phyloP scores from a whole-genome alignment of 345 rosid species.

The Noccaea bulbosa region DNA sequence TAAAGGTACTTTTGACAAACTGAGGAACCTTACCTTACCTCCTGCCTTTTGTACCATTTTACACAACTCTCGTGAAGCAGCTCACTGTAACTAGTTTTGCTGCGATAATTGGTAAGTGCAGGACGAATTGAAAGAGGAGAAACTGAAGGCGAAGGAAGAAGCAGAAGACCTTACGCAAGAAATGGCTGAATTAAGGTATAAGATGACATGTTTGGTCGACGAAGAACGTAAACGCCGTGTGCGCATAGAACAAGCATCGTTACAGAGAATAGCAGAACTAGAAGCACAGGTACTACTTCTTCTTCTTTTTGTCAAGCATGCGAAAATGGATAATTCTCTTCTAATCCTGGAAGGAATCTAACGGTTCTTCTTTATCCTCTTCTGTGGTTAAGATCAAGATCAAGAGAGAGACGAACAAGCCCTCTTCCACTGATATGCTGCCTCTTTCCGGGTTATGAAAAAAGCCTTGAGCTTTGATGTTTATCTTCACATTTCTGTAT shows the following conservation, averaged over 20 bases:
- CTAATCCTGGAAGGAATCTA: neutral
- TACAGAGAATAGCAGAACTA: constrained; percentile 84
- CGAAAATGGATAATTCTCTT: neutral
- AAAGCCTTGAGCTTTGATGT: constrained; percentile 7
- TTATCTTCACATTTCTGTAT: neutral
- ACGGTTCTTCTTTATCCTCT: neutral
- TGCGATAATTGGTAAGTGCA: constrained; percentile 12
- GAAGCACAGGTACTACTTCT: constrained; percentile 47
- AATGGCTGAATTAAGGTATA: constrained; percentile 94
- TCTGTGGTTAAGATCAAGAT: constrained; percentile 41
- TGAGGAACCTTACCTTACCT: neutral
- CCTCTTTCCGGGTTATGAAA: constrained; percentile 23
- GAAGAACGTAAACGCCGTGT: constrained; percentile 90
- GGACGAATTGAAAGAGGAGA: constrained; percentile 74
- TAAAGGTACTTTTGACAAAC: constrained; percentile 48
- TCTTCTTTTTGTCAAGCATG: neutral
- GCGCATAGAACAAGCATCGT: constrained; percentile 74
- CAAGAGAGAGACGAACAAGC: constrained; percentile 35
- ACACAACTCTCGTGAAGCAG: neutral
- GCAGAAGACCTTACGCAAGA: constrained; percentile 92
- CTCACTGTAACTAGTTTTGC: constrained; percentile 5
- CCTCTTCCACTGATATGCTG: neutral
- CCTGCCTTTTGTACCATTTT: neutral
- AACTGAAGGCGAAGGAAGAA: constrained; percentile 84
- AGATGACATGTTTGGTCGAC: constrained; percentile 82